Base-by-base conservation (phyloP, 768 basidiomycete genomes). In the Leccinum aurantiacum region DNA sequence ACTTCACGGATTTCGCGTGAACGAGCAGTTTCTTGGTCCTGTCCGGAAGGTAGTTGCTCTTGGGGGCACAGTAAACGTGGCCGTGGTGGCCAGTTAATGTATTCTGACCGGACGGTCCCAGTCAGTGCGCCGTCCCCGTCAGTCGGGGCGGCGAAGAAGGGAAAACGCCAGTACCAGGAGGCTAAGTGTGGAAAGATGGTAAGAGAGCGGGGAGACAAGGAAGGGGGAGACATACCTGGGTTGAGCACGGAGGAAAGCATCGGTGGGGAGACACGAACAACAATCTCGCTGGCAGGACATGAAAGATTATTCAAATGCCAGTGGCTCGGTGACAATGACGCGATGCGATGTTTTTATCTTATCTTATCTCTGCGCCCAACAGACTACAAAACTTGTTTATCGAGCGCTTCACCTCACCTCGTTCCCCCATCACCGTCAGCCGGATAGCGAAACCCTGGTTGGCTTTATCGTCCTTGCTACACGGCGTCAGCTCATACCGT, bases 341-440 rank as follows among this genome's bases (percentile, higher is more conserved):
- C 61, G 62, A 25, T 46, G 22, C 61, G 62, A 25, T 46, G 22
- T 52, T 33, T 48, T 33, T 48, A 53, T 51, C 47, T 53, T 56
- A 65, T 63, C 62, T 69, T 65, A 62, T 61, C 61, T 53, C 17
- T 37, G 74, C 79, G 14, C 74, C 76, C 41, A 90, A 65, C 24
- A 64, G 68, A 51, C 67, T 73, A 54, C 87, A 82, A 37, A 97
- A 80, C 65, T 71, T 80, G 58, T 75, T 74, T 44, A 86, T 81
- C 33, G 84, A 77, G 60, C 83, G 73, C 64, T 77, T 81, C 53
- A 93, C 86, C 72, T 94, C 91, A 13, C 93, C 93, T 48, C 88
- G 79, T 70, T 91, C 89, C 9, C 95, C 95, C 95, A 98, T 98
- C 29, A 91, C 82, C n/a, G 93, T 96, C 71, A 96, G 63, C 57